A percentile compares a stretch with the other conserved stretches of the same genome.
phyloP scores from a whole-genome alignment of 2,329 filamentous ascomycete species.

The Colletotrichum eleusines region DNA sequence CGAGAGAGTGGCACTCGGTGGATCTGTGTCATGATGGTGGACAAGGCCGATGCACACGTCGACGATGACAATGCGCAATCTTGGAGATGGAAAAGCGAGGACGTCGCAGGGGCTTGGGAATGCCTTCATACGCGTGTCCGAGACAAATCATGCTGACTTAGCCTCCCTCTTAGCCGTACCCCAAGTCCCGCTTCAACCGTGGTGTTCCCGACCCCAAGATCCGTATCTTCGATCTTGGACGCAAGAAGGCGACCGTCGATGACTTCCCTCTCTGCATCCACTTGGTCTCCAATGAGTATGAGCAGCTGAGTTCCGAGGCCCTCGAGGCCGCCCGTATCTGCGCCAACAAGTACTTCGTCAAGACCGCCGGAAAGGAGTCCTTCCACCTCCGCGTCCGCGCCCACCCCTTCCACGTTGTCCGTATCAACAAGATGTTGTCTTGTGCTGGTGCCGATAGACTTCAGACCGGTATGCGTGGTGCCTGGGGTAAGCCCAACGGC shows the following conservation, averaged over 20 bases:
- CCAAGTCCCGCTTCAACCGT: constrained; percentile 99
- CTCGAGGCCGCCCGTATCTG: constrained; percentile 99
- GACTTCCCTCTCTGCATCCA: constrained; percentile 99
- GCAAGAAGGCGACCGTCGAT: constrained; percentile 98
- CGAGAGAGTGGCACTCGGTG: neutral
- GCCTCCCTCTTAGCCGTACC: constrained; percentile 78
- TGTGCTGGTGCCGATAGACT: constrained; percentile 99
- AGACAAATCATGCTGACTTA: constrained; percentile 6
- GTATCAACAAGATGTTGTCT: constrained; percentile 99
- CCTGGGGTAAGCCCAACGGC: constrained; percentile 99
- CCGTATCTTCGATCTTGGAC: constrained; percentile 98
- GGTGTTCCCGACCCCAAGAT: constrained; percentile 91
- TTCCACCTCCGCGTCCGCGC: constrained; percentile 85
- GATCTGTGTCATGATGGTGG: too few species aligned
- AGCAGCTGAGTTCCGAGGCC: constrained; percentile 99
- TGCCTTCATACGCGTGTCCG: neutral
- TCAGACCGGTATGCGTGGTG: constrained; percentile 99
- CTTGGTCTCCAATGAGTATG: constrained; percentile 99
- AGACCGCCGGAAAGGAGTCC: constrained; percentile 77
- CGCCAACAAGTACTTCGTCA: constrained; percentile 97
- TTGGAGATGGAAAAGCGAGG: neutral
- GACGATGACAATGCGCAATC: constrained; percentile 1
- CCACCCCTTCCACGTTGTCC: constrained; percentile 99
- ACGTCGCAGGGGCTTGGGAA: neutral
- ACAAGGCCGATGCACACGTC: neutral